phyloP scores from a whole-genome alignment of 2,329 filamentous ascomycete species.

The Nothophaeocryptopus gaeumannii region DNA sequence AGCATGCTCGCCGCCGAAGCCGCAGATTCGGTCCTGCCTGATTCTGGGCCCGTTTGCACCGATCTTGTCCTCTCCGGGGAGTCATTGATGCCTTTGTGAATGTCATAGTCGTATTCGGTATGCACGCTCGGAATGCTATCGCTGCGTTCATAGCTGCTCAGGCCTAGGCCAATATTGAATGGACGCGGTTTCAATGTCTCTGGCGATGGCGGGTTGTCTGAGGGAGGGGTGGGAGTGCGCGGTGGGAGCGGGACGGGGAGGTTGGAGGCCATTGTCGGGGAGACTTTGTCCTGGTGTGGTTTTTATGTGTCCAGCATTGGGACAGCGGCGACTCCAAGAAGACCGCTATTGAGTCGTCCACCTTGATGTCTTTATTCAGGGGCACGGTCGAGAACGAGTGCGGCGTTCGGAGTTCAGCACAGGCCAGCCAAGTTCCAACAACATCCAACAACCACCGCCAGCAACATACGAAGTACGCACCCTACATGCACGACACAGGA shows the following conservation, averaged over 20 bases:
- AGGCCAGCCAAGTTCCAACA: too few species aligned
- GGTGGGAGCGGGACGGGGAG: slow-evolving; percentile 60
- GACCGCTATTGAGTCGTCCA: too few species aligned
- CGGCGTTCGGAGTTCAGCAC: too few species aligned
- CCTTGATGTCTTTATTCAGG: too few species aligned
- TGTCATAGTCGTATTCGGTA: slow-evolving; percentile 33
- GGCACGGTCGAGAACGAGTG: too few species aligned
- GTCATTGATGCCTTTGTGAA: slow-evolving; percentile 28
- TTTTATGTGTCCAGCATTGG: too few species aligned
- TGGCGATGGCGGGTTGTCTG: slow-evolving; percentile 42
- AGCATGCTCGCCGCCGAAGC: slow-evolving; percentile 23
- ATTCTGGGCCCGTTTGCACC: slow-evolving; percentile 9
- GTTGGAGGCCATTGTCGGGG: slow-evolving; percentile 55
- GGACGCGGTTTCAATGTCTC: slow-evolving; percentile 6
- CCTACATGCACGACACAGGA: too few species aligned
- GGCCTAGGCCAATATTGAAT: slow-evolving; percentile 17
- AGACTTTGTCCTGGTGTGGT: too few species aligned
- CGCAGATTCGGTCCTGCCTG: slow-evolving; percentile 19
- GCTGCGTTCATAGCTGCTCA: slow-evolving; percentile 26
- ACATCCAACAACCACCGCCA: too few species aligned
- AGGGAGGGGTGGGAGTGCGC: slow-evolving; percentile 63
- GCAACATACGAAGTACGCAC: too few species aligned
- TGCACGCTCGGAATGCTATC: slow-evolving; percentile 27
- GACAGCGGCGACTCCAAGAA: too few species aligned
- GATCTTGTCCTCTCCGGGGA: slow-evolving; percentile 19